Percentiles rank a stretch among this genome's conserved stretches.
These are phyloP conservation scores for Tetradesmus lagerheimii DNA, from an alignment of 139 green algal genomes.

Conservation along the genomic window DNA sequence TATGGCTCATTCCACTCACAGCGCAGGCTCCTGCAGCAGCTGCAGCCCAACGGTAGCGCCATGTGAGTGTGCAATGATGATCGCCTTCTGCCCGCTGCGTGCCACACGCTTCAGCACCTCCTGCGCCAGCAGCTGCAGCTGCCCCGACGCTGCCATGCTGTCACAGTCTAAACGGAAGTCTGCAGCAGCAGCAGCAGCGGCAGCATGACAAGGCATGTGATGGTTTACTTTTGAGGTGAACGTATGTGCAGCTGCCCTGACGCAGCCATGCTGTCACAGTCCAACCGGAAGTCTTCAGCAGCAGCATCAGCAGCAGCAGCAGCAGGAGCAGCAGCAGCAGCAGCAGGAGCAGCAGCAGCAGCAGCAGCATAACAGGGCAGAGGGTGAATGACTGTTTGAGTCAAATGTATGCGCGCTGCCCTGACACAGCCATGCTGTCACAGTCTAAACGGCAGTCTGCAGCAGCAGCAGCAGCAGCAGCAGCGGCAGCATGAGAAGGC, in stretches of 20 bases:
- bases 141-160: not conserved
- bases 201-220: not conserved
- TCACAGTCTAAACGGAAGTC: not conserved
- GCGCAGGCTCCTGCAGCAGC: conserved; percentile 3
- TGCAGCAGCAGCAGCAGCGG: conserved; percentile 8
- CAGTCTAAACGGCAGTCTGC: not conserved
- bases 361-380: too few species aligned
- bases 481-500: not conserved
- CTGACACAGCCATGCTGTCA: not conserved
- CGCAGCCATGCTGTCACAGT: not conserved
- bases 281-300: not conserved
- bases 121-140: not conserved
- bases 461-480: not conserved
- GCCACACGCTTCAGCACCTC: not conserved
- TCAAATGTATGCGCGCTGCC: not conserved
- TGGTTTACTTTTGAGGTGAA: too few species aligned
- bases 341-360: too few species aligned
- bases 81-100: not conserved
- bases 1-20: not conserved
- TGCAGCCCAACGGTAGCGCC: not conserved
- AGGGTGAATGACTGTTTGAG: too few species aligned
- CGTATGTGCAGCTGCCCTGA: not conserved
- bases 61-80: not conserved
- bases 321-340: too few species aligned
- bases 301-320: not conserved